Evolutionary conservation across 768 basidiomycete species (phyloP), one percentile per base, ranked within the genome.

Genomic region (Dictyophora rubrovolvata): DNA sequence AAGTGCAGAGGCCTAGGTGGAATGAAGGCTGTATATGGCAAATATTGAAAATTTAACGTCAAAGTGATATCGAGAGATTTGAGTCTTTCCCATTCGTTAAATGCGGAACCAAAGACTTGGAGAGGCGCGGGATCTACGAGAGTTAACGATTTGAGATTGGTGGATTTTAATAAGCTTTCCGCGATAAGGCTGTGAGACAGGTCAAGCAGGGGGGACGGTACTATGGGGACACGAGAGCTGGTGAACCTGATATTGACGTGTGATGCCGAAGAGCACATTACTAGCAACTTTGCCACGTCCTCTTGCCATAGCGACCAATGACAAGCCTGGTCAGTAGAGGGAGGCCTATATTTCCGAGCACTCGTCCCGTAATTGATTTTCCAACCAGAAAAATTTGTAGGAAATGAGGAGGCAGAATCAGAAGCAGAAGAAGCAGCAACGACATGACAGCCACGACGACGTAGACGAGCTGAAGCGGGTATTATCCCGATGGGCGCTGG

Each of bases 91-190:
- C 64, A 65, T 5, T 34, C 51, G n/a, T 22, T 18, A 18, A 65
- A 54, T 1, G 63, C 56, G 9, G 60, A 60, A 17, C 64, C 64
- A 37, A 59, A 63, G 22, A 53, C 54, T 35, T 56, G 55, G 17
- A 65, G 60, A n/a, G 64, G 64, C 2, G 63, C 37, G 14, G 64
- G 64, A 52, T 65, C 61, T 20, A 56, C 48, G n/a, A 65, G 34
- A 23, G 50, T 51, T 7, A 65, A 60, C 7, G 12, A 18, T 35
- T 60, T 60, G 33, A 65, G 63, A 46, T 65, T 65, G 20, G 56
- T 22, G 36, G 54, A 49, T 16, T 28, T 51, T 34, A 36, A 54
- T n/a, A 65, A 60, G 16, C 56, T 60, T n/a, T 50, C 52, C n/a
- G 63, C 46, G 18, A 65, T 63, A 28, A 28, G 7, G 2, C 22